phyloP scores from a whole-genome alignment of 768 basidiomycete species.

The Boletus pseudopeckii region DNA sequence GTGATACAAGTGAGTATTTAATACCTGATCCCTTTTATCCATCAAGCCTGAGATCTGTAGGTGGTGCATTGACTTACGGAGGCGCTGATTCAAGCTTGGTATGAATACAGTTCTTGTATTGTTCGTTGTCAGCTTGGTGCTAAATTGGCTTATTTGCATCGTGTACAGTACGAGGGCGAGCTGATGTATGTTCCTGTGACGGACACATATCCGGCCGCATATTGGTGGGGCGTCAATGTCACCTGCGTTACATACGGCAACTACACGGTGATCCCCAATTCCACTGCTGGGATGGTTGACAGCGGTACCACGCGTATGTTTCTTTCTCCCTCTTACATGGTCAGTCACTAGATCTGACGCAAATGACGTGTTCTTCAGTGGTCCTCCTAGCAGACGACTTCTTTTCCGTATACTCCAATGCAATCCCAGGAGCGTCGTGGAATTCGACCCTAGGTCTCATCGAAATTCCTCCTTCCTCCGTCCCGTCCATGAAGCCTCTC shows the following conservation, averaged over 20 bases:
- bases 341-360: background rate
- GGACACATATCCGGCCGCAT: conserved; percentile 18
- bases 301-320: conserved; percentile 25
- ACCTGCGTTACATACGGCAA: conserved; percentile 16
- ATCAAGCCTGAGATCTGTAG: conserved; percentile 3
- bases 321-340: background rate
- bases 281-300: conserved; percentile 30
- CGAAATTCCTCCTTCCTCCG: conserved; percentile 14
- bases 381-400: conserved; percentile 24
- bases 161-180: conserved; percentile 19
- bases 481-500: conserved; percentile 15
- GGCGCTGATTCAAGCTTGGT: conserved; percentile 18
- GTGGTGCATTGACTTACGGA: conserved; percentile 29
- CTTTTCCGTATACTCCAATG: conserved; percentile 13
- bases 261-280: conserved; percentile 10
- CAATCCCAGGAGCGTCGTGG: conserved; percentile 13
- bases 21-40: no score
- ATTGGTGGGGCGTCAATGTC: conserved; percentile 32
- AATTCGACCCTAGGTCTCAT: conserved; percentile 11
- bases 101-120: background rate
- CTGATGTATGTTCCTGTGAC: conserved; percentile 28
- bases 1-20: conserved; percentile 13
- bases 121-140: background rate
- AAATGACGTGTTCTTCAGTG: background rate
- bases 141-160: background rate